Evolutionary conservation across 352 stramenopile species (phyloP).

Genomic region (Pythium rhizo-oryzae): DNA sequence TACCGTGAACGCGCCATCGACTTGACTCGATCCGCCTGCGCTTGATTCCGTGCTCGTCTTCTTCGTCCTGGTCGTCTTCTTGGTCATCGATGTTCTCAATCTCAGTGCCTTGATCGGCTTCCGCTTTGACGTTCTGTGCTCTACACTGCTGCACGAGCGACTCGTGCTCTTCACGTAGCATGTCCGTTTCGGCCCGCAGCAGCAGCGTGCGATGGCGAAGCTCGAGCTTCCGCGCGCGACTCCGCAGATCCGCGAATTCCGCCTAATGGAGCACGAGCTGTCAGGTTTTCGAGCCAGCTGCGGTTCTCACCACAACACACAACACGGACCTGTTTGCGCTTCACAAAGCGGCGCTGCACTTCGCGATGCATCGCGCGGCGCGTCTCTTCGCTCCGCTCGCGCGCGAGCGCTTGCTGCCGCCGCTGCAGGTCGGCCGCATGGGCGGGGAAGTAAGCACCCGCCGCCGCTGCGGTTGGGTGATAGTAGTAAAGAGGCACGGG

Average conservation of each 20-base stretch:
- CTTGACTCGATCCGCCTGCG: not conserved
- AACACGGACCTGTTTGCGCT: conserved; percentile 1
- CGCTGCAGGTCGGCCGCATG: not conserved
- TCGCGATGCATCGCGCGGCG: conserved; percentile 6
- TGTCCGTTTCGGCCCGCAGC: not conserved
- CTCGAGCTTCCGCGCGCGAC: not conserved
- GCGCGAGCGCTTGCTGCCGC: not conserved
- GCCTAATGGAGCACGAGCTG: not conserved
- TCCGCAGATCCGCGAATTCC: not conserved
- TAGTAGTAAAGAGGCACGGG: not conserved
- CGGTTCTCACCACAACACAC: too few species aligned
- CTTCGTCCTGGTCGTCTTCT: not conserved
- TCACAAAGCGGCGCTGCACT: conserved; percentile 8
- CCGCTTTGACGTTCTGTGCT: not conserved
- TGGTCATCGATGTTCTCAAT: not conserved
- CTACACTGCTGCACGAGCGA: not conserved
- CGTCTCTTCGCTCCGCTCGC: not conserved
- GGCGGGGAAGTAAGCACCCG: not conserved
- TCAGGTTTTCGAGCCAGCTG: too few species aligned
- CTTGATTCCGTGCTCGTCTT: not conserved
- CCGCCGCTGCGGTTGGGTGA: not conserved
- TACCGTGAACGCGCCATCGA: not conserved
- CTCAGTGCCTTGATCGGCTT: not conserved
- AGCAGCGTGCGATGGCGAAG: not conserved
- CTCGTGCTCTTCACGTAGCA: not conserved